phyloP scores from a whole-genome alignment of 768 basidiomycete species.

The Mycena vulgaris region DNA sequence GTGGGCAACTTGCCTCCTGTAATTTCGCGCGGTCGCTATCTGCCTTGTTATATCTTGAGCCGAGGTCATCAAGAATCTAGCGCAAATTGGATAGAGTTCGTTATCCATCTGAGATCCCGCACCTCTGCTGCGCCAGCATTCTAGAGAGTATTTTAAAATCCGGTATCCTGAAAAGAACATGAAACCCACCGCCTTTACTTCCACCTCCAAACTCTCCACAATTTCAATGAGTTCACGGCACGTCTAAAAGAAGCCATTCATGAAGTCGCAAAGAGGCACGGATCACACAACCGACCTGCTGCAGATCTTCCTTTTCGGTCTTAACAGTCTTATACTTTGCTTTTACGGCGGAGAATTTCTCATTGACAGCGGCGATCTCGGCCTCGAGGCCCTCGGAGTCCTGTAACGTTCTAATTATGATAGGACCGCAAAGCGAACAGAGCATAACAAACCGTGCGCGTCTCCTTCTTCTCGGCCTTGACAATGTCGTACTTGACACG shows the following conservation, averaged over 20 bases:
- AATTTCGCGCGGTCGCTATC: background rate
- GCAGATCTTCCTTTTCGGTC: background rate
- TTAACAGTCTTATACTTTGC: background rate
- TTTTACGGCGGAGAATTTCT: background rate
- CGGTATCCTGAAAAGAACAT: background rate
- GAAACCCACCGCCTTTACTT: background rate
- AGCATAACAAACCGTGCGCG: background rate
- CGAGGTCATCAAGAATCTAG: background rate
- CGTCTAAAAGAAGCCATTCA: slow-evolving; percentile 6
- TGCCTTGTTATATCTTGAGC: background rate
- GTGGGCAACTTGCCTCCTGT: background rate
- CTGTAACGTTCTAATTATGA: background rate
- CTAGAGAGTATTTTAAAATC: background rate
- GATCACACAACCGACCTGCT: slow-evolving; percentile 6
- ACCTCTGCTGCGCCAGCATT: background rate
- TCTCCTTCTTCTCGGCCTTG: background rate
- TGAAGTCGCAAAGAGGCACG: background rate
- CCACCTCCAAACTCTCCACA: slow-evolving; percentile 2
- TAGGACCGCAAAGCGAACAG: background rate
- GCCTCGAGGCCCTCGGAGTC: background rate
- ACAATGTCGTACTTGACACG: slow-evolving; percentile 1
- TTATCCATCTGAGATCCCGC: background rate
- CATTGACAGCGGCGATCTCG: background rate
- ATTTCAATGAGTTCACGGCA: slow-evolving; percentile 6
- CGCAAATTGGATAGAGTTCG: background rate